phyloP scores from a whole-genome alignment of 805 yeast species.

The Pichia paraexigua region DNA sequence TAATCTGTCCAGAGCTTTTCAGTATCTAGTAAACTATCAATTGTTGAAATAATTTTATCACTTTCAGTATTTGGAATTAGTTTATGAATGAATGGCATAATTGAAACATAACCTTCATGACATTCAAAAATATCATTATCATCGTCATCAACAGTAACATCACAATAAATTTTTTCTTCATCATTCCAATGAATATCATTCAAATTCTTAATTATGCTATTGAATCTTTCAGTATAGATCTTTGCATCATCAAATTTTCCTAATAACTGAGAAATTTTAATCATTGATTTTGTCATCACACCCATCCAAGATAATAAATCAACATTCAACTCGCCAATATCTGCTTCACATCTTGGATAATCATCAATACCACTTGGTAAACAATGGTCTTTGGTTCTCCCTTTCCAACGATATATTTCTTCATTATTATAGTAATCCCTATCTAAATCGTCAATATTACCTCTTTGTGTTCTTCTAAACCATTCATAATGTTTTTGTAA shows the following conservation, averaged over 20 bases:
- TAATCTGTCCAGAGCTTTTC: conserved; percentile 66
- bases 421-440: conserved; percentile 40
- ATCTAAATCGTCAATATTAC: conserved; percentile 64
- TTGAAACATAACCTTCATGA: conserved; percentile 79
- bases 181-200: conserved; percentile 78
- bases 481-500: conserved; percentile 72
- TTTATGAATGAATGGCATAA: conserved; percentile 76
- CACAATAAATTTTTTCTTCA: conserved; percentile 65
- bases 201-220: conserved; percentile 53
- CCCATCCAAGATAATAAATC: conserved; percentile 93
- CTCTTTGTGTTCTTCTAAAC: conserved; percentile 77
- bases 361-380: conserved; percentile 93
- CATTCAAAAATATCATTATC: conserved; percentile 63
- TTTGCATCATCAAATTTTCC: conserved; percentile 50
- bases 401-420: conserved; percentile 90
- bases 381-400: conserved; percentile 78
- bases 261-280: conserved; percentile 57
- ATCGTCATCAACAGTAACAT: conserved; percentile 70
- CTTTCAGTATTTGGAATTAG: conserved; percentile 43
- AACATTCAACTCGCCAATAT: conserved; percentile 82
- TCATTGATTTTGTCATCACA: conserved; percentile 79
- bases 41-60: conserved; percentile 39
- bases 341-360: conserved; percentile 85
- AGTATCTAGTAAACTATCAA: conserved; percentile 58
- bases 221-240: conserved; percentile 45